Conservation (phyloP, 805 yeast species). For the Cyberlindnera misumaiensis region DNA sequence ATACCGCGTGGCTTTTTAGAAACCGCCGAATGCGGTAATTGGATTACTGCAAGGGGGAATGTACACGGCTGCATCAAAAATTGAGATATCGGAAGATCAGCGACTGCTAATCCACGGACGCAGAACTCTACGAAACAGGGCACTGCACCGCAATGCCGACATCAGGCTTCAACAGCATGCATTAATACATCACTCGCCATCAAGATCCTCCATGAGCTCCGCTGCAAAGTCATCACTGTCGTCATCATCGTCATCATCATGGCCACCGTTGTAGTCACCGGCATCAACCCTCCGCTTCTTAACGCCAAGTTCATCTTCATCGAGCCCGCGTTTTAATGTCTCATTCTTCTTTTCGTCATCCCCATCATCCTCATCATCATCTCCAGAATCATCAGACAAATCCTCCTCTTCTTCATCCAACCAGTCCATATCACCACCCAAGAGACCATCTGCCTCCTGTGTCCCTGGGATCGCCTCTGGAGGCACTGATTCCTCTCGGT, state of each 20-base stretch:
- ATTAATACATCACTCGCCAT: conserved; percentile 7
- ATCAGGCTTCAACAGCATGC: too few species aligned
- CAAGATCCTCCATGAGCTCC: conserved; percentile 25
- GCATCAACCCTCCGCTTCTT: conserved; percentile 26
- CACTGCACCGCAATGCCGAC: too few species aligned
- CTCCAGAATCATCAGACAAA: conserved; percentile 15
- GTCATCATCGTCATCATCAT: conserved; percentile 18
- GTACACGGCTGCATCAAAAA: too few species aligned
- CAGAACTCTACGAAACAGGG: too few species aligned
- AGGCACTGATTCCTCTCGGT: conserved; percentile 6
- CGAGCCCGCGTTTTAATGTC: background rate
- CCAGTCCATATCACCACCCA: conserved; percentile 24
- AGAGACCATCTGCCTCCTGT: conserved; percentile 35
- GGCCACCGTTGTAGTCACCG: conserved; percentile 16
- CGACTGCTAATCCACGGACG: too few species aligned
- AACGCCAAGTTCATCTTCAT: conserved; percentile 25
- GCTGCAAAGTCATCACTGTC: conserved; percentile 27
- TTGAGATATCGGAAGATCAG: too few species aligned
- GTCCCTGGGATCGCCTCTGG: conserved; percentile 30
- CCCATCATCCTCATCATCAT: conserved; percentile 8
- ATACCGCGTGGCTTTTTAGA: too few species aligned
- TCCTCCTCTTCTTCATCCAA: conserved; percentile 38
- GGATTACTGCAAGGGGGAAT: too few species aligned
- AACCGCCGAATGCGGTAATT: too few species aligned
- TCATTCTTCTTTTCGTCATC: conserved; percentile 3